These are phyloP conservation scores for Guadua angustifolia DNA, from an alignment of 176 grass and related monocot genomes.

Conservation along the genomic window DNA sequence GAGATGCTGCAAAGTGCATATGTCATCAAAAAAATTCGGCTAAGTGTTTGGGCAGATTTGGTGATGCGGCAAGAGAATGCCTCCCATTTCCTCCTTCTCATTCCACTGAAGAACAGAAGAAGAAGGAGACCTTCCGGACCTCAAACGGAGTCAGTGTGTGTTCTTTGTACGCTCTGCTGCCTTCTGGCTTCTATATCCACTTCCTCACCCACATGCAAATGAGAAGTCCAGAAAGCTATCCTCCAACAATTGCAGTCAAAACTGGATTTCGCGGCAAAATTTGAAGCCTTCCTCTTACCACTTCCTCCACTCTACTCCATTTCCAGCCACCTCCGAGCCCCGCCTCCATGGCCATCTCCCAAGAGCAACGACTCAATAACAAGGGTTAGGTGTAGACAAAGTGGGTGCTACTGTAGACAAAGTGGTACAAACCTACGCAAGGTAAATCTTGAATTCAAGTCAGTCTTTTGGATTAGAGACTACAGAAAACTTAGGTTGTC, in stretches of 20 bases:
- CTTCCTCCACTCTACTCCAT: conserved; percentile 39
- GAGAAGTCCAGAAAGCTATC: conserved; percentile 45
- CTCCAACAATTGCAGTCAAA: not conserved
- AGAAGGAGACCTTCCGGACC: not conserved
- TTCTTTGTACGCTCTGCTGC: not conserved
- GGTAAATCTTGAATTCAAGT: no score
- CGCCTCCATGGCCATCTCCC: conserved; percentile 53
- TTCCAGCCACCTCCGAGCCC: conserved; percentile 42
- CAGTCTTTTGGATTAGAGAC: no score
- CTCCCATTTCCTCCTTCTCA: conserved; percentile 34
- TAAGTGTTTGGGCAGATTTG: conserved; percentile 20
- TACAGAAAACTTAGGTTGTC: no score
- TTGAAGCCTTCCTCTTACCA: conserved; percentile 15
- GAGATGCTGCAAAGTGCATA: not conserved
- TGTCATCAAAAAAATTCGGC: not conserved
- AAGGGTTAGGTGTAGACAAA: conserved; percentile 16
- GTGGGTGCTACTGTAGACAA: no score
- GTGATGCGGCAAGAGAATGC: conserved; percentile 37
- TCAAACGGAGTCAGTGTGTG: conserved; percentile 5
- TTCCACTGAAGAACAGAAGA: not conserved
- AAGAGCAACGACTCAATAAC: not conserved
- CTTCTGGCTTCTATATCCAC: conserved; percentile 35
- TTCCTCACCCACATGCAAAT: conserved; percentile 26
- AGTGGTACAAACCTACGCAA: no score
- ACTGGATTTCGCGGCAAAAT: conserved; percentile 38